Conservation (phyloP, 2,329 filamentous ascomycete species). For the Fusarium sp. region DNA sequence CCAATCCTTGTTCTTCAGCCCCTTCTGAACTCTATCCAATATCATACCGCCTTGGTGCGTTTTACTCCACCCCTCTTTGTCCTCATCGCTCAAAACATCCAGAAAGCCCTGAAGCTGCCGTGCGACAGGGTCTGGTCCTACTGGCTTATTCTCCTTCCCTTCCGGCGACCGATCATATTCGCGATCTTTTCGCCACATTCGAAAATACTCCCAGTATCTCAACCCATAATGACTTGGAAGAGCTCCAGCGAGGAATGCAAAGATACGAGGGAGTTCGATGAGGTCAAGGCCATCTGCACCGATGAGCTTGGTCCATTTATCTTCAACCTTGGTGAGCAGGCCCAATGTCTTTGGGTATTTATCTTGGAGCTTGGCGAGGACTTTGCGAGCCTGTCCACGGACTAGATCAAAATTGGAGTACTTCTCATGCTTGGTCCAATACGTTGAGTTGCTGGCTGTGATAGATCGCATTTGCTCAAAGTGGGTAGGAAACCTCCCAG, state of each 20-base stretch:
- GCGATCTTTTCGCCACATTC: not conserved
- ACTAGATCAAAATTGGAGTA: not conserved
- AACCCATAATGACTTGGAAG: not conserved
- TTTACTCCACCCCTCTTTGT: not conserved
- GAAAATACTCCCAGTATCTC: accelerated
- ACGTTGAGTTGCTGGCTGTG: not conserved
- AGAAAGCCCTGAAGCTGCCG: not conserved
- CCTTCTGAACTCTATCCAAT: not conserved
- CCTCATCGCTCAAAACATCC: not conserved
- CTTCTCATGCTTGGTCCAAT: not conserved
- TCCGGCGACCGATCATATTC: too few species aligned
- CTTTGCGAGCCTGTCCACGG: not conserved
- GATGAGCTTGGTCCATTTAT: not conserved
- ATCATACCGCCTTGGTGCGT: not conserved
- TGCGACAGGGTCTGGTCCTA: not conserved
- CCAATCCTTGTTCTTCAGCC: not conserved
- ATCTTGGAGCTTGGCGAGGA: not conserved
- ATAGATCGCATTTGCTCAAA: constrained; percentile 4
- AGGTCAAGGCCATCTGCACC: too few species aligned
- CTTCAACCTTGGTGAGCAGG: not conserved
- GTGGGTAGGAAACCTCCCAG: not conserved
- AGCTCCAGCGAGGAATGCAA: not conserved
- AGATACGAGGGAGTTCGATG: not conserved
- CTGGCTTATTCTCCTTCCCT: not conserved
- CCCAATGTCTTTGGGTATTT: not conserved